These are phyloP conservation scores for Pedinophyceae sp. DNA, from an alignment of 139 green algal species.

Conservation along the genomic window DNA sequence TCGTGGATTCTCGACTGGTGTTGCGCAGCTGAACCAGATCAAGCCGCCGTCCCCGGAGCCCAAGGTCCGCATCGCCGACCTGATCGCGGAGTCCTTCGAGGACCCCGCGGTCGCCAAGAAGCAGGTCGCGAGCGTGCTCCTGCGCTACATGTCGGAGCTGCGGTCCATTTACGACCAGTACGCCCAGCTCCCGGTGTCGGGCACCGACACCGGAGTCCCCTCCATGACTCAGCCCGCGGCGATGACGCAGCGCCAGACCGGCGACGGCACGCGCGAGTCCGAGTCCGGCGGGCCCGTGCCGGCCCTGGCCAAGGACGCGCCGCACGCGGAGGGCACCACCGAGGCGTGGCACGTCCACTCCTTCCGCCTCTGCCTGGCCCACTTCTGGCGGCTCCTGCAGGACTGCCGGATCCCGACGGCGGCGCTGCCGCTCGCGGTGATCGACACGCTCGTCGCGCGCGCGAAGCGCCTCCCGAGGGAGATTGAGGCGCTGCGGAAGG, in stretches of 20 bases:
- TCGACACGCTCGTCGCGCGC: neutral
- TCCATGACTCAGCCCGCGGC: no score
- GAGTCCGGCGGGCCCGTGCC: no score
- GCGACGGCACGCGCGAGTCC: no score
- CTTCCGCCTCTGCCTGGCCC: neutral
- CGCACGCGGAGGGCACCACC: no score
- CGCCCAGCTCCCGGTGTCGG: slow-evolving; percentile 3
- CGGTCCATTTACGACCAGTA: slow-evolving; percentile 44
- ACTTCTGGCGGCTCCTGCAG: neutral
- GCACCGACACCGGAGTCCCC: no score
- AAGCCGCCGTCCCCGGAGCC: neutral
- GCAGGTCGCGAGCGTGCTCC: slow-evolving; percentile 27
- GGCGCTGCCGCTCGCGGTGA: neutral
- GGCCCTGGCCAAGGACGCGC: no score
- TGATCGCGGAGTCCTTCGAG: slow-evolving; percentile 21
- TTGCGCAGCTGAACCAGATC: neutral
- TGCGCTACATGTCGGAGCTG: slow-evolving; percentile 41
- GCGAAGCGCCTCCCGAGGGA: no score
- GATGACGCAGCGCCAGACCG: no score
- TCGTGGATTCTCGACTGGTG: no score
- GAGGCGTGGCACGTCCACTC: no score
- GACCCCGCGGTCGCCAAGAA: slow-evolving; percentile 8
- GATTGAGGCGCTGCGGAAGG: no score
- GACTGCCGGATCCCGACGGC: neutral
- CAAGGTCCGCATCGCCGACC: slow-evolving; percentile 29